phyloP scores from a whole-genome alignment of 768 basidiomycete genomes.

The Lanmaoa pseudosensibilis region DNA sequence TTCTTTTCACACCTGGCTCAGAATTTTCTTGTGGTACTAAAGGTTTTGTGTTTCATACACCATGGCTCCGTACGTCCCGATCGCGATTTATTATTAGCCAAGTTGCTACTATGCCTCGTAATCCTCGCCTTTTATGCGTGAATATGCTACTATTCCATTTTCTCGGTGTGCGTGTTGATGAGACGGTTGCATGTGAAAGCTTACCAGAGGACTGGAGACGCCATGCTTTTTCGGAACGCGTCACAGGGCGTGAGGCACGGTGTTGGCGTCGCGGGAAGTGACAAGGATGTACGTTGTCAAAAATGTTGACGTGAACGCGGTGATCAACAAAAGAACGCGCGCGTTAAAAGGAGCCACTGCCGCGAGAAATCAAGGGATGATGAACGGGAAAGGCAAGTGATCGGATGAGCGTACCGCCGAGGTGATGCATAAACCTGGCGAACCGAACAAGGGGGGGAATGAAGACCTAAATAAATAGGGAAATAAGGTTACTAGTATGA shows the following conservation, averaged over 20 bases:
- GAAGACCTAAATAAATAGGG: neutral
- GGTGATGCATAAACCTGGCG: neutral
- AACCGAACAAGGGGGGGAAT: neutral
- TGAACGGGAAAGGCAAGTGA: neutral
- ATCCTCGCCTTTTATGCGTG: conserved; percentile 18
- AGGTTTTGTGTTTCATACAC: conserved; percentile 13
- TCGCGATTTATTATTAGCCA: conserved; percentile 26
- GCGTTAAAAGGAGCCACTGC: conserved; percentile 3
- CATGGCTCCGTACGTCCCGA: conserved; percentile 13
- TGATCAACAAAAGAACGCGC: conserved; percentile 13
- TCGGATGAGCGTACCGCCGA: conserved; percentile 1
- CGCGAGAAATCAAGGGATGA: conserved; percentile 9
- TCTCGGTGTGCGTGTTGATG: neutral
- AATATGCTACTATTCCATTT: conserved; percentile 10
- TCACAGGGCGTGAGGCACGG: neutral
- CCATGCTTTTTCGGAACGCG: neutral
- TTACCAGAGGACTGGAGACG: neutral
- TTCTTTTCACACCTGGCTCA: neutral
- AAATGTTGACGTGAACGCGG: conserved; percentile 9
- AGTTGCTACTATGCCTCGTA: conserved; percentile 16
- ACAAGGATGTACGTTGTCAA: conserved; percentile 3
- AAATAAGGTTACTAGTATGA: neutral
- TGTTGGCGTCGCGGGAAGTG: conserved; percentile 5
- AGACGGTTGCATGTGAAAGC: neutral
- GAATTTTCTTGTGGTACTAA: conserved; percentile 19